A percentile compares a stretch with the other conserved stretches of the same genome.
phyloP scores from a whole-genome alignment of 305 asterid genomes.

The Fraxinus floribunda region DNA sequence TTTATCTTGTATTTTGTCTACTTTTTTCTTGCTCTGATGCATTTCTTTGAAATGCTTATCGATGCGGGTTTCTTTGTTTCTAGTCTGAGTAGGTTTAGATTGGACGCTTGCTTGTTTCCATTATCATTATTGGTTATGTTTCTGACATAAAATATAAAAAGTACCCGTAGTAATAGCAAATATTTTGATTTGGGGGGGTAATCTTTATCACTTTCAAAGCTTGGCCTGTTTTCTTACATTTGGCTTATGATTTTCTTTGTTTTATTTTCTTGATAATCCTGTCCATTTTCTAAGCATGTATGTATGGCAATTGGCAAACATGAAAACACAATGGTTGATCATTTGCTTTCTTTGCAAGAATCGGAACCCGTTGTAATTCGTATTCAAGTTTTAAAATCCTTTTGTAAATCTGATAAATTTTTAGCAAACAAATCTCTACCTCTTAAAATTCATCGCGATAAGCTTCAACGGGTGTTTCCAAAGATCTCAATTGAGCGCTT shows the following conservation, averaged over 20 bases:
- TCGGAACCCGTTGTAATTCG: conserved; percentile 18
- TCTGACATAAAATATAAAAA: not conserved
- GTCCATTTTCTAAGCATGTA: not conserved
- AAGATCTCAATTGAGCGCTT: conserved; percentile 80
- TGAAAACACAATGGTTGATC: conserved; percentile 31
- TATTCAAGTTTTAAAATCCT: too few species aligned
- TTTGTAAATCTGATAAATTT: too few species aligned
- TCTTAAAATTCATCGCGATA: conserved; percentile 57
- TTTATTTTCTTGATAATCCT: not conserved
- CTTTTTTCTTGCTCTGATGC: conserved; percentile 30
- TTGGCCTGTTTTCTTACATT: not conserved
- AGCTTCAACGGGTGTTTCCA: conserved; percentile 83
- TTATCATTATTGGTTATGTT: not conserved
- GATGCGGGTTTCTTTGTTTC: conserved; percentile 32
- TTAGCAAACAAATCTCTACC: too few species aligned
- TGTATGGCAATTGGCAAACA: not conserved
- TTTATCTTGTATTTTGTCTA: conserved; percentile 2
- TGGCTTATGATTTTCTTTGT: not conserved
- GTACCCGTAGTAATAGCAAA: not conserved
- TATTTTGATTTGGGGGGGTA: not conserved
- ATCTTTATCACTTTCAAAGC: not conserved
- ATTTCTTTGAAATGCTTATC: conserved; percentile 23
- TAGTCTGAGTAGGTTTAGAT: conserved; percentile 18
- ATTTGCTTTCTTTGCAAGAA: conserved; percentile 30
- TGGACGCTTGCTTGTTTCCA: conserved; percentile 1